Base-by-base conservation (phyloP, 2,329 filamentous ascomycete genomes). In the Paecilomyces fulvus region DNA sequence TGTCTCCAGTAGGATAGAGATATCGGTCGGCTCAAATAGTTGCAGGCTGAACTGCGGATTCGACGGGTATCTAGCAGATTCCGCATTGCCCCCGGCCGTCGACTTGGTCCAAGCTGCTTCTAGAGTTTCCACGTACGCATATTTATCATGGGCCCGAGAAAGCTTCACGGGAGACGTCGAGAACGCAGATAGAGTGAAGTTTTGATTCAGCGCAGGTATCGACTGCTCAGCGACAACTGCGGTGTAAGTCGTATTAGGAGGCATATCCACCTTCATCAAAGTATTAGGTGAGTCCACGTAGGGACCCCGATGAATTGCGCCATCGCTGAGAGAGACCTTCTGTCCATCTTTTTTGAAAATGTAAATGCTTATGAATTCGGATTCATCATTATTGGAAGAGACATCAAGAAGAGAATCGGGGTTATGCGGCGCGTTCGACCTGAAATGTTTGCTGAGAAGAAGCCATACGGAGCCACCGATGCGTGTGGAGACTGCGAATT, bases 231-330 rank as follows among this genome's bases (percentile, higher is more conserved):
- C 87, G 28, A 91, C 78, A 7, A 92, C 89, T 4, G 89, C 76
- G 0, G 83, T 86, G 63, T 83, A 83, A 0, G 73, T 74, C 10
- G 75, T 73, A 14, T 74, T 70, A 1, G 78, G 69, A n/a, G 78
- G 72, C 57, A 80, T 79, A 28, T 89, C 82, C 59, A 95, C 80
- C 57, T 88, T 86, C 49, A 95, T 83, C 7, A 99, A 82, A 0
- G 89, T 95, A 70, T 97, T 95, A 1, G 91, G 91, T 2, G 92
- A 95, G 72, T 96, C 92, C 31, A 97, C 90, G 60, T 90, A 96
- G n/a, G 90, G 89, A 0, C 88, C 88, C 33, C 87, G 84, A 64
- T 89, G 84, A 0, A 89, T 70, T 23, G 85, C 82, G 6, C 84
- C 83, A 56, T 92, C 89, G 54, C 84, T 85, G 12, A 94, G 78